Evolutionary conservation across 208 protist species (phyloP).

Genomic region (Wallacemonas rigidus): DNA sequence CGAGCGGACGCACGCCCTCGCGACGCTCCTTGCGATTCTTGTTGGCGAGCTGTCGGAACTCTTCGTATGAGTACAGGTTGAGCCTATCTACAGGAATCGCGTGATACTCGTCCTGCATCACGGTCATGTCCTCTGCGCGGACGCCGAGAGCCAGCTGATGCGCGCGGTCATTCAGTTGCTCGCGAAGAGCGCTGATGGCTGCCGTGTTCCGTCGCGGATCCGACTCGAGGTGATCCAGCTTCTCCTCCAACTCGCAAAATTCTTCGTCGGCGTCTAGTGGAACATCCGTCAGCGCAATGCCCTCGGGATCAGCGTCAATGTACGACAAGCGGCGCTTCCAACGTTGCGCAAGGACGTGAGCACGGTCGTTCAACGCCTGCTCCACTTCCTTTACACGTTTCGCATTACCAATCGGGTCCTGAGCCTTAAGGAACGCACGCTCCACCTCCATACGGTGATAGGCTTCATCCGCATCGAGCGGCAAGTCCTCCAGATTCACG

Average conservation of each 20-base stretch:
- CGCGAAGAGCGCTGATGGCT: slow-evolving; percentile 9
- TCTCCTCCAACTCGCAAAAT: slow-evolving; percentile 31
- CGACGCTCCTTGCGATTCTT: slow-evolving; percentile 20
- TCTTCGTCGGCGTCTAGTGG: slow-evolving; percentile 35
- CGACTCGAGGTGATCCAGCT: slow-evolving; percentile 28
- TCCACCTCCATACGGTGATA: slow-evolving; percentile 39
- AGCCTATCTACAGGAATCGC: slow-evolving; percentile 33
- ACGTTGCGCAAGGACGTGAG: slow-evolving; percentile 35
- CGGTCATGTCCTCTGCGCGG: slow-evolving; percentile 20
- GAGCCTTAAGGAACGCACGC: slow-evolving; percentile 26
- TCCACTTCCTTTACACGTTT: slow-evolving; percentile 31
- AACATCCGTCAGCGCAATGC: slow-evolving; percentile 30
- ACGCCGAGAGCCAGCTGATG: slow-evolving; percentile 29
- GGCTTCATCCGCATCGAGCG: slow-evolving; percentile 36
- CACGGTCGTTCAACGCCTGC: slow-evolving; percentile 27
- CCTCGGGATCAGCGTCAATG: slow-evolving; percentile 36
- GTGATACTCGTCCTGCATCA: slow-evolving; percentile 27
- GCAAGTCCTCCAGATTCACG: slow-evolving; percentile 27
- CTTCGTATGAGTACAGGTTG: slow-evolving; percentile 28
- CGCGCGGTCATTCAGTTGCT: slow-evolving; percentile 26
- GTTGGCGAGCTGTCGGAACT: slow-evolving; percentile 27
- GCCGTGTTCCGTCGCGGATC: slow-evolving; percentile 16
- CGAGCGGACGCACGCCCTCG: slow-evolving; percentile 9
- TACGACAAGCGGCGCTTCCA: slow-evolving; percentile 31
- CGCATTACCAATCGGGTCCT: slow-evolving; percentile 30